phyloP scores from a whole-genome alignment of 352 stramenopile genomes.

The Globisporangium sylvaticum region DNA sequence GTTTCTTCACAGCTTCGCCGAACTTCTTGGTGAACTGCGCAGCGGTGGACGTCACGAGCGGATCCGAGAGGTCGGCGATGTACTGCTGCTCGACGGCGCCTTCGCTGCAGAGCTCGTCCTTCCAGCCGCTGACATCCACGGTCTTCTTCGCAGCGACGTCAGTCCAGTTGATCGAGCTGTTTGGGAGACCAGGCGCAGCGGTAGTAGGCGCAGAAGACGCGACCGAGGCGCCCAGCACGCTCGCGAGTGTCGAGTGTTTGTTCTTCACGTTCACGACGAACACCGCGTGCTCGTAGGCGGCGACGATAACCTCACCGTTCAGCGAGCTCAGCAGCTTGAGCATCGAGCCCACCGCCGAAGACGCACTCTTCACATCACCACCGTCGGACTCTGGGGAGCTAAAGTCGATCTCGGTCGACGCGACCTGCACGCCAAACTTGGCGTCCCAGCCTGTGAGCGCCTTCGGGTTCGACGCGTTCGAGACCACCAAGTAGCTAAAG shows the following conservation, averaged over 20 bases:
- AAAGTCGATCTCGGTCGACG: conserved; percentile 42
- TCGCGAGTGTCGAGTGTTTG: conserved; percentile 69
- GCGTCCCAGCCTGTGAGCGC: conserved; percentile 62
- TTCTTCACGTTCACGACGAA: conserved; percentile 67
- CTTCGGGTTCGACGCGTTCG: conserved; percentile 27
- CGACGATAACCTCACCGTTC: conserved; percentile 57
- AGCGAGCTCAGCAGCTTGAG: conserved; percentile 46
- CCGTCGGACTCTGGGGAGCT: conserved; percentile 20
- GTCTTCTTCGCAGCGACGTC: conserved; percentile 28
- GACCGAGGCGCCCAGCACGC: conserved; percentile 53
- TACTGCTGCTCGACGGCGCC: conserved; percentile 50
- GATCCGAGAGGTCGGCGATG: conserved; percentile 45
- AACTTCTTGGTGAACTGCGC: conserved; percentile 50
- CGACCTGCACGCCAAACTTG: conserved; percentile 70
- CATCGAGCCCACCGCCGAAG: conserved; percentile 32
- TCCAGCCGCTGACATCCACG: conserved; percentile 28
- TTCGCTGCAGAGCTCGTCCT: conserved; percentile 41
- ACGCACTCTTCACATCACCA: conserved; percentile 13
- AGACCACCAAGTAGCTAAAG: conserved; percentile 57
- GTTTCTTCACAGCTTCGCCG: conserved; percentile 35
- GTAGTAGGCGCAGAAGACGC: neutral
- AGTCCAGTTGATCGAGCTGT: conserved; percentile 42
- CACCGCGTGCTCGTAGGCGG: conserved; percentile 53
- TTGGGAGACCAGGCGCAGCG: conserved; percentile 30
- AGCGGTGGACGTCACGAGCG: conserved; percentile 30